Conservation (phyloP, 1,284 basidiomycete species). For the Fomes fomentarius region DNA sequence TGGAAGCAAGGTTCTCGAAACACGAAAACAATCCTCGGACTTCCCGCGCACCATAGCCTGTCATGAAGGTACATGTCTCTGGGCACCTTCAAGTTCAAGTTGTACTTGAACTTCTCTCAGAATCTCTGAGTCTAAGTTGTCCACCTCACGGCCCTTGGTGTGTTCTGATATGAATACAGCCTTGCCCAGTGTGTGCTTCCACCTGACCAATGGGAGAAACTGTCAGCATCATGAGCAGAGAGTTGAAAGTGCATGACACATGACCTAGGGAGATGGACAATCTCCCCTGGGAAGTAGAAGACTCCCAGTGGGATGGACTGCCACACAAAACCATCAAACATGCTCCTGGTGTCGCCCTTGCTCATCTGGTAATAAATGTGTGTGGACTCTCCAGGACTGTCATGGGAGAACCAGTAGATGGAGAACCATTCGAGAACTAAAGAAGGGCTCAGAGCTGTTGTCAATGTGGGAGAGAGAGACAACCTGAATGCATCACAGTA, state of each 20-base stretch:
- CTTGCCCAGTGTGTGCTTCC: conserved; percentile 28
- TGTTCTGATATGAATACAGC: conserved; percentile 32
- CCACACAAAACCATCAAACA: conserved; percentile 8
- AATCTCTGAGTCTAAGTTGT: conserved; percentile 31
- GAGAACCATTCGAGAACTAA: conserved; percentile 64
- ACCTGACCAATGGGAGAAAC: conserved; percentile 9
- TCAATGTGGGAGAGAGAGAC: background rate
- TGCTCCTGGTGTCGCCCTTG: background rate
- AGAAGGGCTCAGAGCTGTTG: background rate
- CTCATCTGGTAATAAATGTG: conserved; percentile 55
- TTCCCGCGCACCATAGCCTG: no score
- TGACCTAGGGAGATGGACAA: conserved; percentile 40
- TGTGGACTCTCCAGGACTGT: conserved; percentile 53
- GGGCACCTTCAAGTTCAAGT: no score
- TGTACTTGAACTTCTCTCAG: conserved; percentile 33
- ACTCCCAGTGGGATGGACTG: conserved; percentile 47
- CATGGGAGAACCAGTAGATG: conserved; percentile 58
- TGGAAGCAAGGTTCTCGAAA: no score
- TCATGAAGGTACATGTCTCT: no score
- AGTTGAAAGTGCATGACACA: conserved; percentile 27
- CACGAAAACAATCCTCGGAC: no score
- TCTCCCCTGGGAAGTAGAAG: conserved; percentile 52
- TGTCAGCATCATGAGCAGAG: no score
- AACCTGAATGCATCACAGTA: conserved; percentile 23
- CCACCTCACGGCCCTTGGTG: conserved; percentile 31